Percentiles rank a stretch among this genome's conserved stretches.
phyloP scores from a whole-genome alignment of 352 stramenopile species.

The Globisporangium splendens region DNA sequence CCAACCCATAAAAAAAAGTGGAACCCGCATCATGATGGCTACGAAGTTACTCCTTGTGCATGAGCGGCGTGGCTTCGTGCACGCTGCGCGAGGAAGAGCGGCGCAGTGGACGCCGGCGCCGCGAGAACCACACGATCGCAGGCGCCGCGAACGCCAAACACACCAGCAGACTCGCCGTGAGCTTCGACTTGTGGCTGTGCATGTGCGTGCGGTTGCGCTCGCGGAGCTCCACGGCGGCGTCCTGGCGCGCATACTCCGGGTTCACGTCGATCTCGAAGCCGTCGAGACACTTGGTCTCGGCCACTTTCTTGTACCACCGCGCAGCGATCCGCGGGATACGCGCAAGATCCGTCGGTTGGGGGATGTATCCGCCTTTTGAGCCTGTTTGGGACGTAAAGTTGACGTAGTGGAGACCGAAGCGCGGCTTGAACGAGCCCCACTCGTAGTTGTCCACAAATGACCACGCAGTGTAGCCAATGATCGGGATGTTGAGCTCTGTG shows the following conservation, averaged over 20 bases:
- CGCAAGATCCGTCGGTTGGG: constrained; percentile 11
- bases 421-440: constrained; percentile 78
- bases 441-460: constrained; percentile 95
- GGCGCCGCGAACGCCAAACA: constrained; percentile 9
- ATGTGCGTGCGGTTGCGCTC: neutral
- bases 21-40: neutral
- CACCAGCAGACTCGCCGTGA: neutral
- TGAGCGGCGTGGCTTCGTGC: constrained; percentile 13
- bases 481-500: constrained; percentile 34
- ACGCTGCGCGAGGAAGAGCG: constrained; percentile 9
- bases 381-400: constrained; percentile 33
- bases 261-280: constrained; percentile 3
- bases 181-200: neutral
- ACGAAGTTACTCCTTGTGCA: constrained; percentile 8
- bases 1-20: too few relatives aligned
- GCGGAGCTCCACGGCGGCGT: neutral
- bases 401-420: constrained; percentile 52
- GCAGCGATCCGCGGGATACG: constrained; percentile 17
- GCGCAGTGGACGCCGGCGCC: constrained; percentile 10
- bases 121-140: constrained; percentile 16
- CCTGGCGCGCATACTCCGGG: neutral
- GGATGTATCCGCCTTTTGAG: constrained; percentile 20
- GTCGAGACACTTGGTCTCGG: constrained; percentile 20
- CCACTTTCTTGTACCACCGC: constrained; percentile 42
- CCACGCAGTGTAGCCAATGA: constrained; percentile 91